Base-by-base conservation (phyloP, 2,329 filamentous ascomycete species). In the Hymenoscyphus fraxineus region DNA sequence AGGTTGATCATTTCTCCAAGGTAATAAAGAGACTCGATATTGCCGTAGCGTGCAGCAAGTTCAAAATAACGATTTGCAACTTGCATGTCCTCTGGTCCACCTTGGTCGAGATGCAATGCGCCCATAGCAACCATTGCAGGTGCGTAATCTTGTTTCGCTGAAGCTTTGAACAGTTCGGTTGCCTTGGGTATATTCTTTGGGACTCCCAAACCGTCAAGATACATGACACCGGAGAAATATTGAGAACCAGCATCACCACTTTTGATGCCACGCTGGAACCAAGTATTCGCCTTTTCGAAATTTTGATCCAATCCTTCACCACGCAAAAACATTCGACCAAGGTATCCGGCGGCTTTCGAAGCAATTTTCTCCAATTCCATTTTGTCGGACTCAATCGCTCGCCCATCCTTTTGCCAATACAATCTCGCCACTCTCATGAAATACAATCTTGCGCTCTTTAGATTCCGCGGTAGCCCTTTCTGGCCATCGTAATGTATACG, bases 11-110 rank as follows among this genome's bases (percentile, higher is more conserved):
- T 81, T 73, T 91, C 89, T 1, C 88, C 89, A 1, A 92, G 81
- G 71, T 89, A 91, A 74, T 91, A 92, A 72, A 85, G 89, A 0
- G 88, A 87, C 75, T 91, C 89, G 67, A 91, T 88, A 71, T 88
- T 85, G 2, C 86, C 85, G 73, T 88, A 87, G 61, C 86, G 81
- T 63, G 85, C 85, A 13, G 89, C 89, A 58, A 90, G 79, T 69
- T 91, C 88, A 68, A 92, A 91, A 74, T 91, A 91, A 60, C 83
- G 82, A 44, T 82, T 84, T 3, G 89, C 89, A 59, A 74, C 71
- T 47, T 66, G 62, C 1, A 85, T 85, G 61, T 77, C 75, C 16
- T 69, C 72, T 6, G 74, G 60, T 32, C 73, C 74, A 38, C 88
- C 88, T 75, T 91, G 88, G 66, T 91, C 88, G 27, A 91, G 80